A percentile compares a stretch with the other conserved stretches of the same genome.
These are phyloP conservation scores for Axilococcus clingmanii DNA, from an alignment of 139 green algal genomes.

Conservation along the genomic window DNA sequence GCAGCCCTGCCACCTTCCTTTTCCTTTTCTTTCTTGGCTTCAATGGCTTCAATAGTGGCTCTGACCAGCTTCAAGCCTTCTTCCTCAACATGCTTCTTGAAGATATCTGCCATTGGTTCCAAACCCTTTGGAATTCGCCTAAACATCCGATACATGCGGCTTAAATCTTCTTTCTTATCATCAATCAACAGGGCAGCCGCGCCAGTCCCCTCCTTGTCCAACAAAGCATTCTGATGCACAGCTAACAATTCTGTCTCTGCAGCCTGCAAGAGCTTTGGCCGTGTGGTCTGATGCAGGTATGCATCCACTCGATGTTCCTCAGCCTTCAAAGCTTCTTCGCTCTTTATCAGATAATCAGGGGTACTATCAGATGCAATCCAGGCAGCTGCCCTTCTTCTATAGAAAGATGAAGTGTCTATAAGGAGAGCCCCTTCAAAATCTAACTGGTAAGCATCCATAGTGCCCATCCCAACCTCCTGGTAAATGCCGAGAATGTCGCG, in stretches of 20 bases:
- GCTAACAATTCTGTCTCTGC: slow-evolving; percentile 83
- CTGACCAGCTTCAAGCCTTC: slow-evolving; percentile 82
- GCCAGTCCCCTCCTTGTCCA: slow-evolving; percentile 93
- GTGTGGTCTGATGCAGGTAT: slow-evolving; percentile 85
- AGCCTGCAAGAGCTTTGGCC: slow-evolving; percentile 77
- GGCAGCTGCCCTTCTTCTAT: slow-evolving; percentile 53
- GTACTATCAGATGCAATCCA: slow-evolving; percentile 88
- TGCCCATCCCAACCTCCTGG: slow-evolving; percentile 89
- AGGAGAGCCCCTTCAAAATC: slow-evolving; percentile 94
- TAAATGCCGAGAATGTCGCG: slow-evolving; percentile 97
- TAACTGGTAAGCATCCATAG: slow-evolving; percentile 86
- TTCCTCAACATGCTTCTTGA: slow-evolving; percentile 85
- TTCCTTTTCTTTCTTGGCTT: slow-evolving; percentile 51
- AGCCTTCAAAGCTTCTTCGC: slow-evolving; percentile 71
- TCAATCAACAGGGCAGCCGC: slow-evolving; percentile 80
- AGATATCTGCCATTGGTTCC: slow-evolving; percentile 84
- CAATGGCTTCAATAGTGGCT: slow-evolving; percentile 56
- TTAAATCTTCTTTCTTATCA: slow-evolving; percentile 92
- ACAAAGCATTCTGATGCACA: slow-evolving; percentile 71
- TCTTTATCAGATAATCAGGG: slow-evolving; percentile 94
- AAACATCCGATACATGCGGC: slow-evolving; percentile 97
- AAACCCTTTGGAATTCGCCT: slow-evolving; percentile 80
- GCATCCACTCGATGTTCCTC: slow-evolving; percentile 87
- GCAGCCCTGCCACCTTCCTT: slow-evolving; percentile 41
- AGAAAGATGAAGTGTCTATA: slow-evolving; percentile 67